Base-by-base conservation (phyloP, 129 eudicot genomes). In the Helichrysum umbraculigerum region DNA sequence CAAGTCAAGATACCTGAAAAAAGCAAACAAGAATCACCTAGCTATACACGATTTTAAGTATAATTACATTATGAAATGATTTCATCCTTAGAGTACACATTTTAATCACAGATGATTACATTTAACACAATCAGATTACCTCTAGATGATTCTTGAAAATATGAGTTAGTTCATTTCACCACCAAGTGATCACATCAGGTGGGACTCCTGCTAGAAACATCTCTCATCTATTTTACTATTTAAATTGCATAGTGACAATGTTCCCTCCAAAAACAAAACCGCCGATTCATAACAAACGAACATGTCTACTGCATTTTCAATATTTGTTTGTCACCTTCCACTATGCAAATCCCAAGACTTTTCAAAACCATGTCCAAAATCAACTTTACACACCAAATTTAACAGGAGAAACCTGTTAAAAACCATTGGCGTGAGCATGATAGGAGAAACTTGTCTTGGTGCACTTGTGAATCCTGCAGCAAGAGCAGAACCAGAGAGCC, bases 281-380 rank as follows among this genome's bases (percentile, higher is more conserved):
- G 32, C 22, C 2, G 22, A 76, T 14, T 39, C 69, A 42, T 37
- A 57, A 47, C 59, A 70, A 37, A 47, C 68, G 14, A 82, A 78
- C 76, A 91, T 91, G 93, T 66, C 89, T 37, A 78, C 85, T 60
- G 83, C 89, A 67, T 66, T 91, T 52, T 82, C 91, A 64, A 67
- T 86, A 7, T 79, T 76, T 52, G 42, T 81, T 52, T 68, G 86
- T 68, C 79, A 78, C 72, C 59, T 80, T 25, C 87, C 90, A 66
- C 62, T 76, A 33, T 77, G 82, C 82, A 86, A 81, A 79, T 66
- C 84, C 58, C 85, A 83, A 71, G 81, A 77, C 76, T 29, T 21
- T 51, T 28, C 77, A 32, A 72, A 77, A 22, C 82, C 84, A 78
- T 56, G 50, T 80, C 84, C 62, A 50, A 78, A 54, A 76, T 50